Evolutionary conservation across 768 basidiomycete species (phyloP).

Genomic region (Suillus subluteus): DNA sequence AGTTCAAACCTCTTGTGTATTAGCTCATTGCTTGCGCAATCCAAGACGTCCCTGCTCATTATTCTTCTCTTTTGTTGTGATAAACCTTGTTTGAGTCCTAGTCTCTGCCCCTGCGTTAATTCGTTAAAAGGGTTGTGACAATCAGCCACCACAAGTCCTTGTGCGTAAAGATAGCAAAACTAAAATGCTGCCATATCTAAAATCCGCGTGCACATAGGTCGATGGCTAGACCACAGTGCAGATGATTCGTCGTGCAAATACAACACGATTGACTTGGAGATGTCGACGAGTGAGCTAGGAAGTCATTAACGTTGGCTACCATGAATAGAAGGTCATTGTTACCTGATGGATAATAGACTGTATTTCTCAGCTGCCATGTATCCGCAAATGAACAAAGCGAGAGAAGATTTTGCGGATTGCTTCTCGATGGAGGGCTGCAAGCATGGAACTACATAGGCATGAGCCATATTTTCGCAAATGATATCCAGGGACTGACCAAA

Average conservation of each 20-base stretch:
- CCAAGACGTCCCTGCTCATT: too few relatives aligned
- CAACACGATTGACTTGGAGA: conserved; percentile 78
- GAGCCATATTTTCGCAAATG: too few relatives aligned
- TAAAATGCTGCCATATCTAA: conserved; percentile 92
- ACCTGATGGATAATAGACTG: conserved; percentile 75
- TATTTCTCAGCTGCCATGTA: conserved; percentile 83
- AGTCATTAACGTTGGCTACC: conserved; percentile 7
- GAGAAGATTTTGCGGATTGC: conserved; percentile 59
- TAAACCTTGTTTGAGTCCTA: too few relatives aligned
- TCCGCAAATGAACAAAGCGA: conserved; percentile 82
- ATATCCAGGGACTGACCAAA: too few relatives aligned
- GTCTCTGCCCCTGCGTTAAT: too few relatives aligned
- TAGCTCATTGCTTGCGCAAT: too few relatives aligned
- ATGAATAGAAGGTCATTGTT: conserved; percentile 16
- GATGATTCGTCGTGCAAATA: conserved; percentile 79
- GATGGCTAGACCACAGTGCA: conserved; percentile 72
- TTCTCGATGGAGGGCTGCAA: conserved; percentile 63
- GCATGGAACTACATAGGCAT: conserved; percentile 58
- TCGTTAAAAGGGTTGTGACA: too few relatives aligned
- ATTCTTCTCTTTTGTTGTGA: too few relatives aligned
- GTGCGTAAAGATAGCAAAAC: too few relatives aligned
- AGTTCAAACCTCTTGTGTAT: too few relatives aligned
- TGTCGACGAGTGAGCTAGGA: conserved; percentile 74
- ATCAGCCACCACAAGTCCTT: too few relatives aligned
- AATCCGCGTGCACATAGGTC: conserved; percentile 93